These are phyloP conservation scores for Citrullus amarus DNA, from an alignment of 306 rosid species.

Conservation along the genomic window DNA sequence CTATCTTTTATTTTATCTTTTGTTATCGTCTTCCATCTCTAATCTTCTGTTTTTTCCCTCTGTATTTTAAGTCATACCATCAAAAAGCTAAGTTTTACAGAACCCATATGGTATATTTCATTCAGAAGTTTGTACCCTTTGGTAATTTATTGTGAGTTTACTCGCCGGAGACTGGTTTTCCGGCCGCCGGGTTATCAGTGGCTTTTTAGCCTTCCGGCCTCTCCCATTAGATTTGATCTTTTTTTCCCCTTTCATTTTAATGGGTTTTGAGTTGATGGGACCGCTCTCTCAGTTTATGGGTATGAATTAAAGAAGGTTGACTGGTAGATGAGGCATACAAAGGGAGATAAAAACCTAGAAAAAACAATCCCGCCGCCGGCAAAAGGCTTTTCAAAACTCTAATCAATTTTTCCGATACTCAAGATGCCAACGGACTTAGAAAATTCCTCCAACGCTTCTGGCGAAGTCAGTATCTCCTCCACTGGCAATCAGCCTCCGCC, in stretches of 20 bases:
- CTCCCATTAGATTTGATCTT: not conserved
- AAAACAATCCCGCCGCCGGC: not conserved
- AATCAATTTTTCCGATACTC: not conserved
- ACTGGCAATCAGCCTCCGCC: constrained; percentile 23
- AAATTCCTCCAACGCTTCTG: not conserved
- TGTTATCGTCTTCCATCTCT: not conserved
- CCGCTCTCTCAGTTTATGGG: not conserved
- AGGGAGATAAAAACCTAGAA: not conserved
- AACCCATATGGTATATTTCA: not conserved
- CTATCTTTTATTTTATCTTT: not conserved
- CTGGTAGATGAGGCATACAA: not conserved
- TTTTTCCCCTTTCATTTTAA: not conserved
- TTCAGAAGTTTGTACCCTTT: not conserved
- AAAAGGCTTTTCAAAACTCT: not conserved
- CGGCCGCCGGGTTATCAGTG: not conserved
- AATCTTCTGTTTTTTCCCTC: not conserved
- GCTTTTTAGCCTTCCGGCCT: not conserved
- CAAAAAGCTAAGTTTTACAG: not conserved
- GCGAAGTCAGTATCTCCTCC: not conserved
- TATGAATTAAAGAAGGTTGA: not conserved
- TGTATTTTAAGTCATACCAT: not conserved
- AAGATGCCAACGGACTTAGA: not conserved
- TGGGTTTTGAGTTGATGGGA: not conserved
- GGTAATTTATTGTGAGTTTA: not conserved
- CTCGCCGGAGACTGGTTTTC: not conserved